phyloP scores from a whole-genome alignment of 768 basidiomycete species.

The Russula compacta region DNA sequence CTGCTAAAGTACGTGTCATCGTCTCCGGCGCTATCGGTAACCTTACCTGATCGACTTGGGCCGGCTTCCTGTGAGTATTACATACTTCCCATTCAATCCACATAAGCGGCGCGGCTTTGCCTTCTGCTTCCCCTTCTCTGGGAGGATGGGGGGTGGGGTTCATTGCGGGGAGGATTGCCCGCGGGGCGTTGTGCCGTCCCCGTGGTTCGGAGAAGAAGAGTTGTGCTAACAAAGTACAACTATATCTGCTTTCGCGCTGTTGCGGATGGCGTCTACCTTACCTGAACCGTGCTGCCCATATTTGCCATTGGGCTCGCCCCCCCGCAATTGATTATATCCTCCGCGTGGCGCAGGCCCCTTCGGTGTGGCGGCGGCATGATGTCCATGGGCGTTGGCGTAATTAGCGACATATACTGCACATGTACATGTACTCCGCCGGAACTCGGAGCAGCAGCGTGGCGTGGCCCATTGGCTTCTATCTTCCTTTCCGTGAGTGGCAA shows the following conservation, averaged over 20 bases:
- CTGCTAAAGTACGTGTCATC: too few species aligned
- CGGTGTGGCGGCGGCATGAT: conserved; percentile 45
- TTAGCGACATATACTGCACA: conserved; percentile 57
- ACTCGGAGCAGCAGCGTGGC: conserved; percentile 39
- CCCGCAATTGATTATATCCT: conserved; percentile 43
- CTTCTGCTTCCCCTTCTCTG: neutral
- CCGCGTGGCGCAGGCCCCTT: conserved; percentile 54
- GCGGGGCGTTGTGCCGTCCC: too few species aligned
- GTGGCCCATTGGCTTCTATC: conserved; percentile 50
- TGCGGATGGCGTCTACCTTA: conserved; percentile 55
- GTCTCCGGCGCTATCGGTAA: conserved; percentile 4
- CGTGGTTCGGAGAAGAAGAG: too few species aligned
- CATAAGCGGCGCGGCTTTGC: neutral
- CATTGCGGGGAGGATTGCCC: neutral
- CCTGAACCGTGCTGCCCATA: conserved; percentile 41
- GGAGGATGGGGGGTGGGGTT: neutral
- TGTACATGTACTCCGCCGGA: conserved; percentile 21
- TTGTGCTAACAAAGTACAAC: too few species aligned
- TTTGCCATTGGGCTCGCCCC: conserved; percentile 48
- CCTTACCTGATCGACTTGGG: conserved; percentile 12
- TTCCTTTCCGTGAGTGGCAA: conserved; percentile 33
- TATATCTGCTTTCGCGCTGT: too few species aligned
- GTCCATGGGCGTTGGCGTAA: conserved; percentile 50
- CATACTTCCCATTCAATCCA: neutral
- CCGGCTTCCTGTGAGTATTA: neutral